phyloP scores from a whole-genome alignment of 352 stramenopile species.

The Phytophthora quininea region DNA sequence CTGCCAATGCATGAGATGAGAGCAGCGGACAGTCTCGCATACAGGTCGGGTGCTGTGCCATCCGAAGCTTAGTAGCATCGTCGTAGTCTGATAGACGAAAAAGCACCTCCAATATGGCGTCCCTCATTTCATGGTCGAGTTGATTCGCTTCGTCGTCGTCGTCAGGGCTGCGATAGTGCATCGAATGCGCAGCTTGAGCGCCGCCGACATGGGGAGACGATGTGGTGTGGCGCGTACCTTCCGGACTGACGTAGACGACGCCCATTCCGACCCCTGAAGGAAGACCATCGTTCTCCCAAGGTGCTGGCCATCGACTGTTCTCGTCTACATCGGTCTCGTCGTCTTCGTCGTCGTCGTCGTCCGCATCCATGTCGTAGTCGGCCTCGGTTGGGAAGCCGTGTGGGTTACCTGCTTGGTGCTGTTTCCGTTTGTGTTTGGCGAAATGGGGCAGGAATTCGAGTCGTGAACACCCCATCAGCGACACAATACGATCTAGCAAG shows the following conservation, averaged over 20 bases:
- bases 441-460: slow-evolving; percentile 52
- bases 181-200: slow-evolving; percentile 24
- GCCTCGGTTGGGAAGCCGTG: slow-evolving; percentile 46
- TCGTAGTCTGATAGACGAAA: slow-evolving; percentile 73
- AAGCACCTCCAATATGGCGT: slow-evolving; percentile 74
- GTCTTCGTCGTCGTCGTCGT: slow-evolving; percentile 63
- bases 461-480: slow-evolving; percentile 52
- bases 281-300: slow-evolving; percentile 78
- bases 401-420: slow-evolving; percentile 4
- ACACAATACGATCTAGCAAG: slow-evolving; percentile 61
- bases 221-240: slow-evolving; percentile 60
- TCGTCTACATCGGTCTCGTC: slow-evolving; percentile 57
- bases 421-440: slow-evolving; percentile 28
- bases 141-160: slow-evolving; percentile 49
- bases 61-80: slow-evolving; percentile 66
- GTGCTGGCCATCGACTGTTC: slow-evolving; percentile 68
- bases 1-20: slow-evolving; percentile 75
- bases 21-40: slow-evolving; percentile 56
- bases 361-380: slow-evolving; percentile 49
- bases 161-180: slow-evolving; percentile 16
- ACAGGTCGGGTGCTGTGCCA: slow-evolving; percentile 73
- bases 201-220: slow-evolving; percentile 35
- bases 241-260: slow-evolving; percentile 75
- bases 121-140: slow-evolving; percentile 79
- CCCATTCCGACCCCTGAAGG: slow-evolving; percentile 76